Evolutionary conservation across 2,329 filamentous ascomycete genomes (phyloP), one percentile per base, ranked within the genome.

Genomic region (Paraconiothyrium sp.): DNA sequence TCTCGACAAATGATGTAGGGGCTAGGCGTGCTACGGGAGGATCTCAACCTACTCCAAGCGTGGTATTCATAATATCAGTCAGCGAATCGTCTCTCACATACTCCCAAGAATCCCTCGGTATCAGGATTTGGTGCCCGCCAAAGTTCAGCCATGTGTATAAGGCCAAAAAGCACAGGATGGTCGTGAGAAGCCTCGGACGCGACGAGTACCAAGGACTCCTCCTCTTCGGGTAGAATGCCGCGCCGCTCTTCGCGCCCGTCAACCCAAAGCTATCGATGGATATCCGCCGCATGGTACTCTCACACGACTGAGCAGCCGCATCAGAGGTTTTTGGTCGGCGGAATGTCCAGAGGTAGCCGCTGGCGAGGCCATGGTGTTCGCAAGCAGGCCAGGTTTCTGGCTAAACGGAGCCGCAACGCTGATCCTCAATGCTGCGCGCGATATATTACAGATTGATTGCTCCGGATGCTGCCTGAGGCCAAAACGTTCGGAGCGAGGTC

Each of bases 1-100:
- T 14, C 8, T 37, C 14, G 43, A 59, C 84, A 80, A 44, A 84
- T 78, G 66, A 87, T 86, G 57, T 48, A 20, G 9, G 44, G 22
- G 24, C 6, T 56, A 13, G 37, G 5, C 46, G 57, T 22, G 63
- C 20, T 58, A 55, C 39, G 10, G 41, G 10, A n/a, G 43, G 13
- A 8, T 37, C 1, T 59, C 13, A 11, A 62, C 69, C 35, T 70
- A 75, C 72, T 51, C 71, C 72, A 27, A 75, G 63, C 1, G 72
- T 74, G 2, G 69, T 56, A 55, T 75, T 75, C 51, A 67, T 27
- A n/a, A 74, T 72, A 48, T 74, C 71, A 27, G 47, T 61, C 39
- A 75, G 54, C 6, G 62, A 67, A 9, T 67, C 67, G 49, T 74
- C 70, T 16, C 66, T 48, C 50, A 75, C 39, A 51, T 63, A 68